Base-by-base conservation (phyloP, 202 grass and related monocot genomes). In the Hordeum pubiflorum region DNA sequence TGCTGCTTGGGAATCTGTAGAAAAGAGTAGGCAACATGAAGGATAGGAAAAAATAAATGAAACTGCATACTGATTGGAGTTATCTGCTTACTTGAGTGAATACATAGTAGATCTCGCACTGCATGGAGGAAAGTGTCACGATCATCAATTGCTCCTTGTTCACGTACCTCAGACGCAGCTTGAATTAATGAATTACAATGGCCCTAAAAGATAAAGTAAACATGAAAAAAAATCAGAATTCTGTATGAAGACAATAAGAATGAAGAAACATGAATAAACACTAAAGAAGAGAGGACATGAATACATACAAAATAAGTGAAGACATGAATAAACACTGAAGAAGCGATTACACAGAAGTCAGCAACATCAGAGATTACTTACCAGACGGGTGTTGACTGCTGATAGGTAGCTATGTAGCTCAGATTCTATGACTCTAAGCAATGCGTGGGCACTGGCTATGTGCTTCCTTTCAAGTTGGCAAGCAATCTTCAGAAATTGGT, bases 381-480 rank as follows among this genome's bases (percentile, higher is more conserved):
- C 92, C 85, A 98, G 52, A 57, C 85, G 96, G 18, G 79, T 81
- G 84, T 84, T 95, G 52, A 90, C 86, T 78, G 90, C 80, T 10
- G 83, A 91, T 21, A 99, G 78, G 88, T 95, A 95, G 80, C 90
- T 87, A 64, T 93, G 90, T 50, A 98, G 23, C 89, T 98, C 96
- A 69, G 96, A 98, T 75, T 95, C 90, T 83, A 95, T 81, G 36
- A 98, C 92, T 88, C 91, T 93, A 83, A 95, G 88, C 79, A 98
- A 91, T 65, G 92, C 89, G 56, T 91, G 91, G 32, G 90, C 88
- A n/a, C 77, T 79, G 5, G 88, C 72, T 80, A 98, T 93, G 48
- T 78, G 86, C 60, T 90, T 98, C 76, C 89, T 92, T 87, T 98
- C 96, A 88, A 98, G 88, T 50, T 91, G 92, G 82, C 96, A 98